A percentile compares a stretch with the other conserved stretches of the same genome.
Evolutionary conservation across 176 grass and related monocot species (phyloP).

Genomic region (Carex myosuroides): DNA sequence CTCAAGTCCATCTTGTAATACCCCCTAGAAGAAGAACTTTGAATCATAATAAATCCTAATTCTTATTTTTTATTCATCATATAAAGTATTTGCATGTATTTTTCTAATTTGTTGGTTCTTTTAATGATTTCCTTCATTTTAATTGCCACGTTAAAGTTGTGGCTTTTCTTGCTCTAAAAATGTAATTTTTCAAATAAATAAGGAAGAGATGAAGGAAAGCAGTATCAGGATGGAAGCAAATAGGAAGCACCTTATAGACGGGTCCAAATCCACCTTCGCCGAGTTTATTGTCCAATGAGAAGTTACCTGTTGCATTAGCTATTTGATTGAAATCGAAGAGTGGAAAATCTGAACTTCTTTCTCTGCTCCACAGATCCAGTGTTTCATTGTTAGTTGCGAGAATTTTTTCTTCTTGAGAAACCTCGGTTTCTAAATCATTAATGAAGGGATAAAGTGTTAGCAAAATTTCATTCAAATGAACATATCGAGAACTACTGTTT

Average conservation of each 20-base stretch:
- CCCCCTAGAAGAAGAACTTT: background rate
- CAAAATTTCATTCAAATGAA: background rate
- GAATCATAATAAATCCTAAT: background rate
- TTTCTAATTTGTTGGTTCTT: background rate
- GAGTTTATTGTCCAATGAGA: conserved; percentile 21
- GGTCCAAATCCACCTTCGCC: conserved; percentile 29
- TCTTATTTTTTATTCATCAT: background rate
- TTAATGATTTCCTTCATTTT: background rate
- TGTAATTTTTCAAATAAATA: background rate
- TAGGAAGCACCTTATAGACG: conserved; percentile 22
- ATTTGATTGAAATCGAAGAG: background rate
- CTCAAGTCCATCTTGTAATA: conserved; percentile 10
- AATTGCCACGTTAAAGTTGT: background rate
- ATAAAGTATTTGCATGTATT: no score
- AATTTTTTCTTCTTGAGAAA: background rate
- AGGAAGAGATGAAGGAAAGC: background rate
- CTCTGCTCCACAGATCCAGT: background rate
- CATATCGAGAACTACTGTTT: background rate
- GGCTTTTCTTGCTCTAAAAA: background rate
- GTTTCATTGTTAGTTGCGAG: background rate
- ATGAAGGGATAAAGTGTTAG: background rate
- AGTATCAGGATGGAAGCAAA: background rate
- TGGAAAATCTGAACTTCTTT: background rate
- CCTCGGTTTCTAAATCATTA: background rate
- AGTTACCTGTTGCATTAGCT: conserved; percentile 10